Evolutionary conservation across 306 rosid species (phyloP).

Genomic region (Quercus engelmannii): DNA sequence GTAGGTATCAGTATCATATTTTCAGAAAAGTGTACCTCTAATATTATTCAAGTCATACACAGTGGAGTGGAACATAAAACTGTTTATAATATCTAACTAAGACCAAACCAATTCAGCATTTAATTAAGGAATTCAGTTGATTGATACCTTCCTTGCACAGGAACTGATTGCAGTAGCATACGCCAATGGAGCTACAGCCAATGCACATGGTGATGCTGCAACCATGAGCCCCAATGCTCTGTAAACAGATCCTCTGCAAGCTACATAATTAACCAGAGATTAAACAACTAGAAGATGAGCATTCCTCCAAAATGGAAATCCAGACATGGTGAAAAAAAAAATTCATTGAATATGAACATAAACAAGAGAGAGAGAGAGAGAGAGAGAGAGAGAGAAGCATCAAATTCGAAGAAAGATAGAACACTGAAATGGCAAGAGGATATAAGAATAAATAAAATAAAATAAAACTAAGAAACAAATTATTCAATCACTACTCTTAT

Average conservation of each 20-base stretch:
- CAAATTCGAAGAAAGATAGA: neutral
- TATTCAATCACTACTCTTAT: neutral
- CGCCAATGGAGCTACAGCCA: conserved; percentile 97
- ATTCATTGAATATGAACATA: neutral
- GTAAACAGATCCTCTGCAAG: conserved; percentile 94
- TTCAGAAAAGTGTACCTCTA: neutral
- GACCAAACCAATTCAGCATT: neutral
- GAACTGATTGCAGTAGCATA: conserved; percentile 96
- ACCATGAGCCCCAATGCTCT: conserved; percentile 98
- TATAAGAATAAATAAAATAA: neutral
- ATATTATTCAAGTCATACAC: neutral
- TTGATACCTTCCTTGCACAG: conserved; percentile 80
- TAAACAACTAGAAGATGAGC: conserved; percentile 27
- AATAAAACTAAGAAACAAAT: neutral
- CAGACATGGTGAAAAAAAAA: neutral
- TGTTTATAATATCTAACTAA: neutral
- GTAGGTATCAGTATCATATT: neutral
- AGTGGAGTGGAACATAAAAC: neutral
- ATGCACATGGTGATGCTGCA: conserved; percentile 98
- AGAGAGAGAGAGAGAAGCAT: neutral
- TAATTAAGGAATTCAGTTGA: neutral
- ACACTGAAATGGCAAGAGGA: neutral
- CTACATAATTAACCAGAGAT: conserved; percentile 43
- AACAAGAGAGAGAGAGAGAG: neutral
- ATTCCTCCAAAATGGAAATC: conserved; percentile 1